Conservation (phyloP, 257 asterid species). For the Salvia rosmarinus region DNA sequence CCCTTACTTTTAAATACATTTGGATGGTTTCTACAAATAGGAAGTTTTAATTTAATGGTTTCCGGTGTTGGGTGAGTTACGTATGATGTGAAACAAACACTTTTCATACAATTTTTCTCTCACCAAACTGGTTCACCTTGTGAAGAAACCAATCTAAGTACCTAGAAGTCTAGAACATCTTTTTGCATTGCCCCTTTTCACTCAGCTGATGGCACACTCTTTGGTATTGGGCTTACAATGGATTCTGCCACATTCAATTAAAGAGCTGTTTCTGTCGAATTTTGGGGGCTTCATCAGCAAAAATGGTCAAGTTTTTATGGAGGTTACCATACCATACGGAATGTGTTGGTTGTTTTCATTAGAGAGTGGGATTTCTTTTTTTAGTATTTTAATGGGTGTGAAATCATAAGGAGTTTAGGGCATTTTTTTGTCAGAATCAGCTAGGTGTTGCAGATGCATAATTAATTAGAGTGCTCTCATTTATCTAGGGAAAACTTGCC, state of each 20-base stretch:
- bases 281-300: neutral
- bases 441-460: neutral
- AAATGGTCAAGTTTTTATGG: neutral
- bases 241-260: neutral
- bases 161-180: too few relatives aligned
- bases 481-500: neutral
- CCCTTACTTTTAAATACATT: neutral
- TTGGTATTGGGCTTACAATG: neutral
- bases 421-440: too few relatives aligned
- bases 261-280: neutral
- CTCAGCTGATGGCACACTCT: neutral
- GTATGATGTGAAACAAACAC: neutral
- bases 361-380: neutral
- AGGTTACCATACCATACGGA: neutral
- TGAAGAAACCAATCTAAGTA: neutral
- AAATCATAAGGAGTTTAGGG: too few relatives aligned
- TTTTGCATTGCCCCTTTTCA: neutral
- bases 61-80: neutral
- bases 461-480: neutral
- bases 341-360: neutral
- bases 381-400: neutral
- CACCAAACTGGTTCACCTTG: neutral
- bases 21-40: neutral
- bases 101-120: neutral
- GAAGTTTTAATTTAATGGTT: neutral